Conservation (phyloP, 345 rosid species). For the Gossypium bickii region DNA sequence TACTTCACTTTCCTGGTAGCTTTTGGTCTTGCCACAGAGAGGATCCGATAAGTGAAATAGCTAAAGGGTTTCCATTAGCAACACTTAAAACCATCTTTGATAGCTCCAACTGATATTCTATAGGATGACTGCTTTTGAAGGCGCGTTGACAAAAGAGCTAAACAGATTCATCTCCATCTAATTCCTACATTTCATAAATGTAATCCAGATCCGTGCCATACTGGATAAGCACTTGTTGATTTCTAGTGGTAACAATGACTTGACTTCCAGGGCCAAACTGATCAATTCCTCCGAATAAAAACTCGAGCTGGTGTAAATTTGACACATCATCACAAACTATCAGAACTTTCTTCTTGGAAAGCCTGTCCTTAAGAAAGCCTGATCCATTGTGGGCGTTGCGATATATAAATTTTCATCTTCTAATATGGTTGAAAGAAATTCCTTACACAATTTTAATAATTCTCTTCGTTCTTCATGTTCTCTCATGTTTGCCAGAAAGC, state of each 20-base stretch:
- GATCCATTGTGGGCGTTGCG: no score
- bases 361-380: no score
- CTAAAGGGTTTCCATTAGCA: slow-evolving; percentile 39
- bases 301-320: neutral
- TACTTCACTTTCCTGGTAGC: slow-evolving; percentile 26
- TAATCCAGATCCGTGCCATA: neutral
- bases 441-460: rapidly evolving
- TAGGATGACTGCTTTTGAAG: slow-evolving; percentile 14
- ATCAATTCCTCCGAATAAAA: neutral
- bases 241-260: neutral
- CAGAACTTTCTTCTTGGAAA: no score
- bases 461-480: neutral
- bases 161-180: slow-evolving; percentile 25
- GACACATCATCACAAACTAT: neutral
- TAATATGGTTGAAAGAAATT: no score
- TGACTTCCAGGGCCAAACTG: neutral
- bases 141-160: slow-evolving; percentile 27
- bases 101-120: neutral
- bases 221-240: neutral
- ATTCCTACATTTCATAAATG: neutral
- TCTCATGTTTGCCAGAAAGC: no score
- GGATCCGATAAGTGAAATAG: slow-evolving; percentile 35
- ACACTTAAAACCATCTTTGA: slow-evolving; percentile 23
- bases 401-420: no score
- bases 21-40: slow-evolving; percentile 8